Conservation (phyloP, 2,329 filamentous ascomycete genomes). For the Colletotrichum tofieldiae region DNA sequence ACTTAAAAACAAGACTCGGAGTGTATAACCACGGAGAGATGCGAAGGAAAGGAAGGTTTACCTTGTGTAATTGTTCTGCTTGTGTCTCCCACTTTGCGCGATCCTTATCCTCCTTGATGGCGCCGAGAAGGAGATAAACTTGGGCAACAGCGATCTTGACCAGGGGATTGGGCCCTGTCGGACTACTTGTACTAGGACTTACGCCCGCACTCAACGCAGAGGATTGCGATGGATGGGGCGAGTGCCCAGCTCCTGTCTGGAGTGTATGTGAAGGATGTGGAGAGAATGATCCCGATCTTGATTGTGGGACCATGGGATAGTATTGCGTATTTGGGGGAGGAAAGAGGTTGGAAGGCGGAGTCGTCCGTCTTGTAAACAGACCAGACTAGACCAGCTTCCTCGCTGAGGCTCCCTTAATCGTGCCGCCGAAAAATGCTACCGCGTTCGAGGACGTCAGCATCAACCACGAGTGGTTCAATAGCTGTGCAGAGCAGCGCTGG, state of each 20-base stretch:
- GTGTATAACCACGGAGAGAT: constrained; percentile 16
- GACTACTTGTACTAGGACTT: constrained; percentile 74
- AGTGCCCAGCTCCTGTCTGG: constrained; percentile 70
- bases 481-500: constrained; percentile 7
- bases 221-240: constrained; percentile 71
- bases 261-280: constrained; percentile 72
- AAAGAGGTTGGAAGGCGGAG: constrained; percentile 25
- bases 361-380: constrained; percentile 37
- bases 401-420: constrained; percentile 26
- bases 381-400: constrained; percentile 34
- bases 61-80: constrained; percentile 92
- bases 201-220: constrained; percentile 72
- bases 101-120: constrained; percentile 94
- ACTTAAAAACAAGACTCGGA: not conserved
- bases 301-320: constrained; percentile 70
- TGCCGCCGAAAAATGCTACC: constrained; percentile 24
- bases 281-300: constrained; percentile 76
- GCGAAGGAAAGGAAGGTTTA: constrained; percentile 58
- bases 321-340: constrained; percentile 23
- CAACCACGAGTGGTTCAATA: constrained; percentile 11
- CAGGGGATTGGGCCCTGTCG: constrained; percentile 77
- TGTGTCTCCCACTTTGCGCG: constrained; percentile 93
- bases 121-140: constrained; percentile 93
- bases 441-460: constrained; percentile 23
- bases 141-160: constrained; percentile 96